Evolutionary conservation across 768 basidiomycete genomes (phyloP), one percentile per base, ranked within the genome.

Genomic region (Podaxis sp.): DNA sequence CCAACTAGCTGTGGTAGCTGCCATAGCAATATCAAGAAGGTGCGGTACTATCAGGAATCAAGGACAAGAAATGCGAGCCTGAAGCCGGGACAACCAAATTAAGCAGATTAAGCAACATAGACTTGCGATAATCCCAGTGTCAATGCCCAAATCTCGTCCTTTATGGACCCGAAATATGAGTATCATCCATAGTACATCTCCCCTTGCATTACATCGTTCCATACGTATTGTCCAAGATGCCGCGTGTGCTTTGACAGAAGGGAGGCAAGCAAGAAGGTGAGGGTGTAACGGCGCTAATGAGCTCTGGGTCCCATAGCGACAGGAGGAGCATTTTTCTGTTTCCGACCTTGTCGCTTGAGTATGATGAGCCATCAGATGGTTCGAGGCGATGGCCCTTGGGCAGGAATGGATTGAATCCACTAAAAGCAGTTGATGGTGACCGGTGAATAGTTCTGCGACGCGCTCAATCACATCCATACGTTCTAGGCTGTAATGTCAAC

Each of bases 371-470:
- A 54, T 61, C 44, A 18, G 59, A 61, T 40, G 59, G 59, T 48
- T 55, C 59, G n/a, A 61, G 46, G 42, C 53, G 59, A 55, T 61
- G 48, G 44, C 59, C 59, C 28, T 54, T 55, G 5, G 53, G 59
- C 27, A 55, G 59, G 46, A 55, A 61, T 5, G 47, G 59, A 61
- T 61, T 61, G 52, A 61, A 61, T 5, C 59, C 59, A 48, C 51
- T 50, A 16, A 61, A 53, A 53, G 18, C 6, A 61, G 46, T 47
- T 61, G 59, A 50, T 61, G 59, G 36, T 61, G 52, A 4, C 59
- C 53, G 2, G 59, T 46, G 36, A 61, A 61, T n/a, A 55, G 53
- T 50, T 61, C 52, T 23, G 59, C 59, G 23, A 61, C 53, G 14
- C 46, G 59, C 21, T 61, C 52, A 16, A 61, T 61, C 44, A 61